Evolutionary conservation across 1,284 basidiomycete species (phyloP), one percentile per base, ranked within the genome.

Genomic region (Ustilago xerochloae): DNA sequence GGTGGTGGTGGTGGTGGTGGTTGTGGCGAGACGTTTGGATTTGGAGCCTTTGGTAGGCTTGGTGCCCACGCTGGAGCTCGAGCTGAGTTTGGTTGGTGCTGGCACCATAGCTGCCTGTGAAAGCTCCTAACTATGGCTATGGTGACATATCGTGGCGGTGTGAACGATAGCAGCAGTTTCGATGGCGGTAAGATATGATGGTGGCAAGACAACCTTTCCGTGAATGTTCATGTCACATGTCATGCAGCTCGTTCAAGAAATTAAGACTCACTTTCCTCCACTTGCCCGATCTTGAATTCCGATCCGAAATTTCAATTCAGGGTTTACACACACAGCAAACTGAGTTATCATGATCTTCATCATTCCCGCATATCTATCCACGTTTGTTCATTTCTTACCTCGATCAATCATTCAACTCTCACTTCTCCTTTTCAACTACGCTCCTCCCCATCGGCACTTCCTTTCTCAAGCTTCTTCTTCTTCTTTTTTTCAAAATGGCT

Each of bases 401-500:
- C n/a, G n/a, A n/a, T n/a, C n/a, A n/a, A n/a, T n/a, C n/a, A n/a
- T n/a, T n/a, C n/a, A n/a, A n/a, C n/a, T n/a, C n/a, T n/a, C n/a
- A n/a, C 20, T 22, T 13, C 33, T 38, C n/a, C 32, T 13, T 35
- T 15, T 16, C 16, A 8, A 9, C 45, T 41, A 12, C 36, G 15
- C 48, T 41, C 62, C 49, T n/a, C 63, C 59, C 15, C 63, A 22
- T 29, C 38, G 6, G 24, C 10, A 29, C 6, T 8, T 7, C 8
- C 24, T 6, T 15, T n/a, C n/a, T 13, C 32, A 33, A 33, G 4
- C 35, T 16, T 7, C 4, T 4, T 18, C 30, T 45, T 36, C 45
- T 35, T 29, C n/a, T 24, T 4, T 29, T 7, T 6, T 24, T 32
- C 68, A 84, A 39, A 10, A 85, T 86, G 85, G 81, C 85, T 15